phyloP scores from a whole-genome alignment of 2,329 filamentous ascomycete species.

The Exophiala xenobiotica region DNA sequence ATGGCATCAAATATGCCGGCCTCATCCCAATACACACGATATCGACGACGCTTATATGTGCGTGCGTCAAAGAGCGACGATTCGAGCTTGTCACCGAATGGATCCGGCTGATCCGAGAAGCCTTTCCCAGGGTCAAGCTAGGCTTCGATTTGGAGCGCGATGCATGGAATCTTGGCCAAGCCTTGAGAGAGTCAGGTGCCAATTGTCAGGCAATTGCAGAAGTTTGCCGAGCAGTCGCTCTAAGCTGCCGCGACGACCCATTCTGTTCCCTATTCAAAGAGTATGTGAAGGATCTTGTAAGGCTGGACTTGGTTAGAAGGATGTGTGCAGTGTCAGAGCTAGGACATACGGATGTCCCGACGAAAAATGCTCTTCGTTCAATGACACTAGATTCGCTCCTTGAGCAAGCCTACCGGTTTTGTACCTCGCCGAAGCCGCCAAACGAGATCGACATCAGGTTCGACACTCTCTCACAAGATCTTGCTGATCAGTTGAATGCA shows the following conservation, averaged over 20 bases:
- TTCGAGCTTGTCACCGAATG: slow-evolving; percentile 25
- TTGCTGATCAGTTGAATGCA: slow-evolving; percentile 15
- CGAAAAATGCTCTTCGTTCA: neutral
- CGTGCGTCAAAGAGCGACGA: slow-evolving; percentile 19
- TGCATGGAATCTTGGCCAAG: slow-evolving; percentile 15
- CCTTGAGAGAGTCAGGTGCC: slow-evolving; percentile 17
- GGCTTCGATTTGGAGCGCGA: slow-evolving; percentile 7
- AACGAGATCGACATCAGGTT: neutral
- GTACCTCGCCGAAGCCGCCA: neutral
- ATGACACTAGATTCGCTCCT: slow-evolving; percentile 15
- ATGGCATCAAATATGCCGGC: slow-evolving; percentile 23
- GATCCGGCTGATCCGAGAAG: slow-evolving; percentile 13
- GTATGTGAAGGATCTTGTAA: slow-evolving; percentile 15
- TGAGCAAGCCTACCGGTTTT: slow-evolving; percentile 10
- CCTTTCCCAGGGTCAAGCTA: slow-evolving; percentile 16
- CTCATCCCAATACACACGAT: slow-evolving; percentile 18
- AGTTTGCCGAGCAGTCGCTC: slow-evolving; percentile 19
- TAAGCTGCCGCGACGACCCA: slow-evolving; percentile 19
- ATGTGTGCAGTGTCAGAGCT: slow-evolving; percentile 5
- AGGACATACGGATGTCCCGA: neutral
- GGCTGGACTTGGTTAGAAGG: slow-evolving; percentile 12
- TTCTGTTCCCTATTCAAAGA: slow-evolving; percentile 16
- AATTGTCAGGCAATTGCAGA: slow-evolving; percentile 23
- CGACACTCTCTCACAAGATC: slow-evolving; percentile 7
- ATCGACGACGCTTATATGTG: slow-evolving; percentile 21